Evolutionary conservation across 2,329 filamentous ascomycete genomes (phyloP).

Genomic region (Epichloe scottii): DNA sequence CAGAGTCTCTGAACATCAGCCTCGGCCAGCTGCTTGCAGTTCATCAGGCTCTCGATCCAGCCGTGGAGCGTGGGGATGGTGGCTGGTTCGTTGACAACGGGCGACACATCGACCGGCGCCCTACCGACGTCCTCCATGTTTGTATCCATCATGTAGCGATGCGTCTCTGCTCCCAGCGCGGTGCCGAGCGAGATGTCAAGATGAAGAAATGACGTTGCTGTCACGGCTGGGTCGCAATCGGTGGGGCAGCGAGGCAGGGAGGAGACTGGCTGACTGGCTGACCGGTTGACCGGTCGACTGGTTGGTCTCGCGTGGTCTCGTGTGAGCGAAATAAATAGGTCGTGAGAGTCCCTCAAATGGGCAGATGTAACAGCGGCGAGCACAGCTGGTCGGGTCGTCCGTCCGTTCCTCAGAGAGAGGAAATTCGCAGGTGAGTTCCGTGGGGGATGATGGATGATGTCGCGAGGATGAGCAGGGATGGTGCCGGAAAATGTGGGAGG

Average conservation of each 20-base stretch:
- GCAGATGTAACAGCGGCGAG: neutral
- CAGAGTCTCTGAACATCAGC: slow-evolving; percentile 90
- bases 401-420: neutral
- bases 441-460: slow-evolving; percentile 1
- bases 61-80: slow-evolving; percentile 89
- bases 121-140: slow-evolving; percentile 98
- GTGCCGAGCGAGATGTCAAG: slow-evolving; percentile 10
- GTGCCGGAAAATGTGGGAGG: slow-evolving; percentile 4
- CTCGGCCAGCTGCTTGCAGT: slow-evolving; percentile 95
- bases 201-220: slow-evolving; percentile 20
- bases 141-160: slow-evolving; percentile 59
- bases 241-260: slow-evolving; percentile 9
- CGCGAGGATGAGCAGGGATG: slow-evolving; percentile 4
- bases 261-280: no score
- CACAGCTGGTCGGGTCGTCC: neutral
- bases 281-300: no score
- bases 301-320: neutral
- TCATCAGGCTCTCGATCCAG: slow-evolving; percentile 98
- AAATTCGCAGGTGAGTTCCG: neutral
- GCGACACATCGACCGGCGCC: slow-evolving; percentile 65
- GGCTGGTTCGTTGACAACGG: slow-evolving; percentile 63
- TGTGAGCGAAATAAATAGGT: neutral
- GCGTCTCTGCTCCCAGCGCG: slow-evolving; percentile 10
- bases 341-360: neutral
- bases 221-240: slow-evolving; percentile 10